These are phyloP conservation scores for Globisporangium solare DNA, from an alignment of 352 stramenopile species.

Conservation along the genomic window DNA sequence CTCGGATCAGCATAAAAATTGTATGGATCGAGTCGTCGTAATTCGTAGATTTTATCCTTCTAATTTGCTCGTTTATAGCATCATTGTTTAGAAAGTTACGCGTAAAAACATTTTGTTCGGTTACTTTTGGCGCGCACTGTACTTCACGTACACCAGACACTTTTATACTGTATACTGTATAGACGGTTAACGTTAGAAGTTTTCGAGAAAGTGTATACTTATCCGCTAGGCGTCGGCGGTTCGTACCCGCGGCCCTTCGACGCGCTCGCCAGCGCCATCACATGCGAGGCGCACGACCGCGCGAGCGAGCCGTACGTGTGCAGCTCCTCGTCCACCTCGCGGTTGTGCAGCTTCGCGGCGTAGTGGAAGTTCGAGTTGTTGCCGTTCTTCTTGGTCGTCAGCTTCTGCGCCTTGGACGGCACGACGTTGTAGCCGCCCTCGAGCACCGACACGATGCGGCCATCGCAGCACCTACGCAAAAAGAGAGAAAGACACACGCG, in stretches of 20 bases:
- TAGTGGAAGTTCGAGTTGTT: conserved; percentile 51
- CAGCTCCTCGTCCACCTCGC: conserved; percentile 50
- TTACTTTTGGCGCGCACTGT: too few species aligned
- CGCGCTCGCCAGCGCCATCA: conserved; percentile 44
- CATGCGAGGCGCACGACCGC: conserved; percentile 54
- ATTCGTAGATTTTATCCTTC: too few species aligned
- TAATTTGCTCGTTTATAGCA: too few species aligned
- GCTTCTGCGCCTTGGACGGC: conserved; percentile 28
- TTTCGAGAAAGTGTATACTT: too few species aligned
- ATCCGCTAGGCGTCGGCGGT: too few species aligned
- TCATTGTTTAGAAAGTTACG: too few species aligned
- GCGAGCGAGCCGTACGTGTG: conserved; percentile 50
- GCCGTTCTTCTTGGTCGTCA: conserved; percentile 30
- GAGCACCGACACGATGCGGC: conserved; percentile 92
- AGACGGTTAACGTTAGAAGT: too few species aligned
- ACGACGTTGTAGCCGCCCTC: conserved; percentile 92
- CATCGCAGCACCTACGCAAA: conserved; percentile 74
- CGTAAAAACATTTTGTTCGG: too few species aligned
- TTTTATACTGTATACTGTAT: too few species aligned
- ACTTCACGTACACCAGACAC: too few species aligned
- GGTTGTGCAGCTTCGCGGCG: conserved; percentile 43
- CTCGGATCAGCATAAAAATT: too few species aligned
- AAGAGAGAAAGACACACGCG: background rate
- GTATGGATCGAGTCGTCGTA: too few species aligned
- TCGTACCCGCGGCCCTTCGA: conserved; percentile 3